phyloP scores from a whole-genome alignment of 192 early-diverging fungal genomes.

The Coemansia sp. region DNA sequence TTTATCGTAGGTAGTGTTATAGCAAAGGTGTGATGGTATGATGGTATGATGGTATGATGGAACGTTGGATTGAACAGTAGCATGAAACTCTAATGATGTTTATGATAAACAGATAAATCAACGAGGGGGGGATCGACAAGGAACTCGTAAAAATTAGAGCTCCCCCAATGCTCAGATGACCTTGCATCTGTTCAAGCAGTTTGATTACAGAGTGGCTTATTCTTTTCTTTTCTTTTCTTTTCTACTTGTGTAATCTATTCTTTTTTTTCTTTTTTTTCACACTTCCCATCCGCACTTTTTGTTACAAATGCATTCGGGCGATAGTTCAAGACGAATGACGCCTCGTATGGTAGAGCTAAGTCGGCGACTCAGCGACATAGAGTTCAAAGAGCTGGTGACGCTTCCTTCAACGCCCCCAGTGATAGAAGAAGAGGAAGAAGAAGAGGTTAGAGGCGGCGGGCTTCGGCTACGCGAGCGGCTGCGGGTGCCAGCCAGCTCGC shows the following conservation, averaged over 20 bases:
- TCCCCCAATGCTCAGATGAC: constrained; percentile 1
- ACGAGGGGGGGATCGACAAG: background rate
- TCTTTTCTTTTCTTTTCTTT: background rate
- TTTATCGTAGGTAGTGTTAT: background rate
- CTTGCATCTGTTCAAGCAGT: background rate
- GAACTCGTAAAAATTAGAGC: background rate
- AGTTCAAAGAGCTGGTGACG: constrained; percentile 21
- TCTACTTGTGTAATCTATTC: background rate
- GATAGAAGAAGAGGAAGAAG: constrained; percentile 8
- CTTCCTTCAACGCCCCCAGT: no score
- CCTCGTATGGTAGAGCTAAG: constrained; percentile 52
- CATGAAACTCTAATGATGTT: background rate
- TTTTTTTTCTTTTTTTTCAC: background rate
- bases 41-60: no score
- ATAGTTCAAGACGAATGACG: constrained; percentile 27
- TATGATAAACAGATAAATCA: background rate
- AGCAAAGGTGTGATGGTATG: background rate
- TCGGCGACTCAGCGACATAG: constrained; percentile 37
- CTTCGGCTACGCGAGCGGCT: constrained; percentile 36
- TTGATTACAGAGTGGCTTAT: background rate
- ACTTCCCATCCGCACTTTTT: background rate
- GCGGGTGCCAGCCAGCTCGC: constrained; percentile 37
- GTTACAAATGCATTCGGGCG: background rate
- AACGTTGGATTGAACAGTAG: constrained; percentile 5
- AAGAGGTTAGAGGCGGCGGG: background rate